phyloP scores from a whole-genome alignment of 1,139 yeast genomes.

The Candida smagusa region DNA sequence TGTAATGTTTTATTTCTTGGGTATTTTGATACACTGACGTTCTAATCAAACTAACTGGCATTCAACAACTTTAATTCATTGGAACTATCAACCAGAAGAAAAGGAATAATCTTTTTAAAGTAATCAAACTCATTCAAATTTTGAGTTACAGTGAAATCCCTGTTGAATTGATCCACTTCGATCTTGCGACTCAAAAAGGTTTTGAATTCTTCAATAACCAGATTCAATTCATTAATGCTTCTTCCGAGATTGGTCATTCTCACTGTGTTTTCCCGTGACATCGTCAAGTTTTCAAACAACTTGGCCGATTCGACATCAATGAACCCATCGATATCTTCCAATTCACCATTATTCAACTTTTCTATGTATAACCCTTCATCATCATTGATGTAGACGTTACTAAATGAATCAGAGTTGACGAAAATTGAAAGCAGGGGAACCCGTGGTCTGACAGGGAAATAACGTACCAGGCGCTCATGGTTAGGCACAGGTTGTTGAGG shows the following conservation, averaged over 20 bases:
- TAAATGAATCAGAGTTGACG: constrained; percentile 29
- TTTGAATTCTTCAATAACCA: constrained; percentile 57
- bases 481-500: not conserved
- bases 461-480: constrained; percentile 3
- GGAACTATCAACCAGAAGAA: constrained; percentile 37
- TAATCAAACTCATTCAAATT: constrained; percentile 31
- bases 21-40: too few relatives aligned
- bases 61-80: constrained; percentile 39
- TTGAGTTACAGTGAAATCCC: constrained; percentile 11
- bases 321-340: constrained; percentile 21
- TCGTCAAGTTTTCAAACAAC: constrained; percentile 3
- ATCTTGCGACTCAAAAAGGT: constrained; percentile 42
- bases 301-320: constrained; percentile 9
- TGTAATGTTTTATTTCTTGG: too few relatives aligned
- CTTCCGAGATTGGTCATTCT: constrained; percentile 46
- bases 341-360: constrained; percentile 18
- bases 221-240: constrained; percentile 65
- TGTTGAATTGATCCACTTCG: constrained; percentile 33
- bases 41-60: constrained; percentile 30
- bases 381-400: constrained; percentile 32
- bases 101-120: constrained; percentile 39
- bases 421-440: constrained; percentile 38
- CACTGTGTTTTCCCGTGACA: constrained; percentile 7
- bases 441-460: constrained; percentile 21
- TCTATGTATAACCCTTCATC: constrained; percentile 18